A percentile compares a stretch with the other conserved stretches of the same genome.
Conservation (phyloP, 768 basidiomycete species). For the Butyriboletus loyo region DNA sequence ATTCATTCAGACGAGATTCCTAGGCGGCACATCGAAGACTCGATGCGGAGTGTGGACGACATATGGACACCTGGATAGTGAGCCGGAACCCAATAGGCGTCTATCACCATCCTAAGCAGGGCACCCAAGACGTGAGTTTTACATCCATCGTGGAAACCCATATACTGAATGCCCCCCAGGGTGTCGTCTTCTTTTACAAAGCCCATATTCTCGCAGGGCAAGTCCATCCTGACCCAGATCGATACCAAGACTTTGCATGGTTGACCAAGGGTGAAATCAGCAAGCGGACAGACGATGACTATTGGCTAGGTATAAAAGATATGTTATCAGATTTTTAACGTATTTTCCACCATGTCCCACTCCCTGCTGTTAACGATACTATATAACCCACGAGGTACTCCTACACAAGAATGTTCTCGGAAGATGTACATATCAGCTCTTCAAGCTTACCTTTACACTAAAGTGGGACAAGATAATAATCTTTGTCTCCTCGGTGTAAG, state of each 20-base stretch:
- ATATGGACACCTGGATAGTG: constrained; percentile 96
- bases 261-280: constrained; percentile 89
- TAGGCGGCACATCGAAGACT: constrained; percentile 78
- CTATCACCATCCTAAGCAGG: constrained; percentile 48
- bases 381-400: neutral
- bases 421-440: neutral
- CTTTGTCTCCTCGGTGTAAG: neutral
- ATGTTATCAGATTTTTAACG: constrained; percentile 64
- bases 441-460: neutral
- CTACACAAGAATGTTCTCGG: neutral
- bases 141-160: neutral
- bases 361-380: neutral
- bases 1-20: neutral
- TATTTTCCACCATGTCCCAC: constrained; percentile 5
- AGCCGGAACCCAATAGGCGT: constrained; percentile 84
- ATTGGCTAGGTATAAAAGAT: constrained; percentile 78
- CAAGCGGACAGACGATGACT: constrained; percentile 58
- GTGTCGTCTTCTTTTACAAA: constrained; percentile 85
- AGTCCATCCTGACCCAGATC: constrained; percentile 53
- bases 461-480: constrained; percentile 2
- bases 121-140: constrained; percentile 36
- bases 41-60: constrained; percentile 64
- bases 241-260: constrained; percentile 83
- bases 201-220: constrained; percentile 91
- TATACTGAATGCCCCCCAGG: constrained; percentile 41